Base-by-base conservation (phyloP, 306 rosid genomes). In the Fragaria ananassa region DNA sequence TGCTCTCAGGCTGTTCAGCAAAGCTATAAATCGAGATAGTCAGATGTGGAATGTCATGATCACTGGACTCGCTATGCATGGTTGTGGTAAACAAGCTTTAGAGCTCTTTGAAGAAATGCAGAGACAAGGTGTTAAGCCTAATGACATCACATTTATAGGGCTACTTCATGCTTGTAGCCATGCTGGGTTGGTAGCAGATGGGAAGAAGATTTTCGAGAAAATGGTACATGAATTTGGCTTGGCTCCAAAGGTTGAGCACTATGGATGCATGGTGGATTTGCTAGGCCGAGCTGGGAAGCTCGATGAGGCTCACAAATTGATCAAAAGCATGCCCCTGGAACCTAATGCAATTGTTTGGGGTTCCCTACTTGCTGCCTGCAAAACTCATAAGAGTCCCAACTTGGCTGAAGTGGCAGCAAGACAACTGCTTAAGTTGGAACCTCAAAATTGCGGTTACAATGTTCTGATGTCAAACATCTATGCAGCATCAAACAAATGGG, bases 251-350 rank as follows among this genome's bases (percentile, higher is more conserved):
- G 64, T 86, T 67, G 88, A 89, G 75, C 94, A 87, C 71, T 91
- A 84, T 57, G 94, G 89, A 14, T 91, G 91, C 79, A 80, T 87
- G 87, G 92, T 86, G 71, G 94, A 91, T 82, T 85, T 87, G 83
- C 83, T 89, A 10, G 94, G 91, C 50, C 81, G 97, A 83, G 86
- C 88, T 10, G 88, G 88, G 62, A 44, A 44, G 56, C 92, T 91
- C 2, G 71, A 79, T 3, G 92, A 86, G 71, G 91, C 91, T 69
- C 49, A 66, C 12, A 60, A 80, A 76, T 44, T 89, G 56, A 87
- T 89, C 14, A 41, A 76, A 50, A 51, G 66, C 78, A 89, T 91
- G 92, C 92, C 97, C 4, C 73, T 91, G 69, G 74, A 54, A 79
- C 93, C 93, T 5, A 91, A 85, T 75, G 19, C 29, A 35, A 80